A percentile compares a stretch with the other conserved stretches of the same genome.
Evolutionary conservation across 2,329 filamentous ascomycete genomes (phyloP).

Genomic region (Aspergillus sp.): DNA sequence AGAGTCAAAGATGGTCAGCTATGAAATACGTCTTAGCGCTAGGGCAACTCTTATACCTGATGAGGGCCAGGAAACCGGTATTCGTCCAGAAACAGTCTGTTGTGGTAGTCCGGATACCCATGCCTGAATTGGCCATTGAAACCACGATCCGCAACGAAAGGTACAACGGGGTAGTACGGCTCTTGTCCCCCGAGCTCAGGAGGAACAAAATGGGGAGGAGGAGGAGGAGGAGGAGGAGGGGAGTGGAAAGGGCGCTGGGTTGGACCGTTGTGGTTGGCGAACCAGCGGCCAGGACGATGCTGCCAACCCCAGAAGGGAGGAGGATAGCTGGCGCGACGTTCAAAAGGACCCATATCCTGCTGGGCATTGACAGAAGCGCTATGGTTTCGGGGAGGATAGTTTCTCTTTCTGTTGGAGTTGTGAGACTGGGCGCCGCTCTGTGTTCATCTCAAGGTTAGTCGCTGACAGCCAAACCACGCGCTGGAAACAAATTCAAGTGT

Average conservation of each 20-base stretch:
- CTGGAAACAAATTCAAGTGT: neutral
- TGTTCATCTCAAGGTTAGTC: neutral
- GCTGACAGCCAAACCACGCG: neutral
- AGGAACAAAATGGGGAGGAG: neutral
- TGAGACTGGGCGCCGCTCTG: constrained; percentile 5
- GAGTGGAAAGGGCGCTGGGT: constrained; percentile 1
- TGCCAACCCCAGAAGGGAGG: constrained; percentile 1
- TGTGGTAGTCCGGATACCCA: constrained; percentile 6
- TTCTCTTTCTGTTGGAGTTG: neutral
- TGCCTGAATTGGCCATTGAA: neutral
- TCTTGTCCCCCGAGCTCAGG: neutral
- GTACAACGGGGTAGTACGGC: constrained; percentile 2
- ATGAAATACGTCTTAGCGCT: neutral
- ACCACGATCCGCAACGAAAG: neutral
- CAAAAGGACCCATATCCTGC: neutral
- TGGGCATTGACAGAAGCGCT: neutral
- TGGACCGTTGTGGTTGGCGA: neutral
- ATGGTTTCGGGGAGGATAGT: neutral
- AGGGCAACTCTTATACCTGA: constrained; percentile 14
- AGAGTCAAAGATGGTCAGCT: neutral
- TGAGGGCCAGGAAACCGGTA: constrained; percentile 19
- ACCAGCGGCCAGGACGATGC: neutral
- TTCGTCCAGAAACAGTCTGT: constrained; percentile 20
- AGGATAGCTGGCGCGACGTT: neutral
- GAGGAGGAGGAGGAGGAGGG: neutral